Evolutionary conservation across 2,329 filamentous ascomycete genomes (phyloP), one percentile per base, ranked within the genome.

Genomic region (Graphium sp.): DNA sequence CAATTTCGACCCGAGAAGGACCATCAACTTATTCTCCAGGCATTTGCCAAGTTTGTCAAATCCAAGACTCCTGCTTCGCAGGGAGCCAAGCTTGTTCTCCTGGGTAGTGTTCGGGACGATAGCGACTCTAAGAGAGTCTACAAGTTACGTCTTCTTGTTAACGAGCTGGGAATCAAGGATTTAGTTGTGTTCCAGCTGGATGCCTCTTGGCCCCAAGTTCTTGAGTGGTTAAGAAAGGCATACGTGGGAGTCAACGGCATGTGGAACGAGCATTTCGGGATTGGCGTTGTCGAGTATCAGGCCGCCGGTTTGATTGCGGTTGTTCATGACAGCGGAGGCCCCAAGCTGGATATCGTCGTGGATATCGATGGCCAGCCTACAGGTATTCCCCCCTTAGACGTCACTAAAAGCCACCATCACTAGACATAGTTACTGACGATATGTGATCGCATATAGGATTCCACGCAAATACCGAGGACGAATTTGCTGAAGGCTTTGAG

Each of bases 211-310:
- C 72, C 79, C 4, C 70, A 83, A 39, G 81, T 98, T 30, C 60
- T 94, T 7, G 66, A 78, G 18, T 84, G 81, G 69, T 60, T 95
- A 35, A 59, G 70, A 30, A 72, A 61, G 36, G 74, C 79, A 4
- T 87, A 73, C 12, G 69, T 98, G 2, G 89, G 89, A 28, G 84
- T 92, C 18, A 98, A 98, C 42, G 83, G 80, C 44, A 98, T 98
- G 89, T 98, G 89, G 87, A 95, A 94, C 48, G 89, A 98, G 56
- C 89, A 98, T 51, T 98, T 98, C 48, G 89, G 89, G 14, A 98
- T 98, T 34, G 89, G 89, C 2, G 85, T 95, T 11, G 89, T 98
- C 22, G 89, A 98, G 58, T 98, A 95, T 47, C 85, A 95, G 48
- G 89, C 89, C 4, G 89, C 89, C 0, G 89, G 89, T 2, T 59